Evolutionary conservation across 2,329 filamentous ascomycete genomes (phyloP).

Genomic region (Calonectria pseudoreteaudii): DNA sequence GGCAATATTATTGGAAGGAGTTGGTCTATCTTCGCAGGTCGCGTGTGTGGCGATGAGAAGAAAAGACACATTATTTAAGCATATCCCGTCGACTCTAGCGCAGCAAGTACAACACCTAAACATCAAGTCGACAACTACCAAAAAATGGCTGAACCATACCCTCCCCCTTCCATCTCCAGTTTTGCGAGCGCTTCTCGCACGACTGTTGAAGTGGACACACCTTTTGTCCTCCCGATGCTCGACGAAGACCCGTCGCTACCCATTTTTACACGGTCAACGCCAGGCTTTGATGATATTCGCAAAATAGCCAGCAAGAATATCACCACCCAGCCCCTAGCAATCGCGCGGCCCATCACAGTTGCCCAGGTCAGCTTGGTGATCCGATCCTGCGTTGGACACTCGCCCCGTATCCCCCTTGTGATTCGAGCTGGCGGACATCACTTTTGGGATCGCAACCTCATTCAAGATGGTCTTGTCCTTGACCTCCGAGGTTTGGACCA

Average conservation of each 20-base stretch:
- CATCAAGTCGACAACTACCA: neutral
- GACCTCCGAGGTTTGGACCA: constrained; percentile 23
- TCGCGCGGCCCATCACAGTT: neutral
- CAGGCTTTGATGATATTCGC: neutral
- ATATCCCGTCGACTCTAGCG: neutral
- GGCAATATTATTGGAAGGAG: neutral
- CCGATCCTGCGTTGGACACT: neutral
- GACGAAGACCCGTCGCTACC: neutral
- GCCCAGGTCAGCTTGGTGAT: neutral
- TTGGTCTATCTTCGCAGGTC: neutral
- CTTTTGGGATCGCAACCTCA: constrained; percentile 17
- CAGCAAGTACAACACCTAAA: neutral
- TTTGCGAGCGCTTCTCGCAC: neutral
- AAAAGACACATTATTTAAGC: neutral
- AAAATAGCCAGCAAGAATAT: neutral
- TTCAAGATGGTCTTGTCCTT: constrained; percentile 20
- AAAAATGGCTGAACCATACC: constrained; percentile 2
- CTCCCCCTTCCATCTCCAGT: neutral
- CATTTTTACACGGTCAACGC: neutral
- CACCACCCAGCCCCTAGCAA: neutral
- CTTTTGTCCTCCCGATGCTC: neutral
- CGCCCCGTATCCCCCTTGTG: constrained; percentile 13
- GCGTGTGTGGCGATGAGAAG: neutral
- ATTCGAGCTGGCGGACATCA: constrained; percentile 21
- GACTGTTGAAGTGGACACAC: constrained; percentile 1